A percentile compares a stretch with the other conserved stretches of the same genome.
Conservation (phyloP, 805 yeast species). For the Kuraishia ogatae region DNA sequence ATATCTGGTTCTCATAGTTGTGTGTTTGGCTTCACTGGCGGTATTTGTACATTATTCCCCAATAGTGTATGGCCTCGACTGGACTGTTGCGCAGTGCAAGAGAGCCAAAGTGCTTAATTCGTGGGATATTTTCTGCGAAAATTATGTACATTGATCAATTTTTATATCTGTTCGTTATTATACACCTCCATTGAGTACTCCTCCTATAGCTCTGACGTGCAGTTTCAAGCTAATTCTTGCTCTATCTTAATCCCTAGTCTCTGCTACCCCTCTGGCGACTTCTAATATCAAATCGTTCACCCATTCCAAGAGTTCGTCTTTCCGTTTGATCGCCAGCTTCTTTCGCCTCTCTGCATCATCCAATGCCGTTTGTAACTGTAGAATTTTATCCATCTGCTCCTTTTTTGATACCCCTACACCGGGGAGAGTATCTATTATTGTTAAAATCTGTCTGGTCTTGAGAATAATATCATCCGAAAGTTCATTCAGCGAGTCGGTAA, state of each 20-base stretch:
- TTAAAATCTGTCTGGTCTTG: conserved; percentile 79
- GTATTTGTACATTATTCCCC: conserved; percentile 28
- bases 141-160: not conserved
- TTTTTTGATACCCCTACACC: conserved; percentile 82
- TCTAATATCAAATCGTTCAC: conserved; percentile 60
- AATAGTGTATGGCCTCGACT: conserved; percentile 34
- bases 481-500: conserved; percentile 53
- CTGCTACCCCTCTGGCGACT: conserved; percentile 47
- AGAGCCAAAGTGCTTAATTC: conserved; percentile 23
- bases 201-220: too few species aligned
- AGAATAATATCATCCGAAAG: conserved; percentile 77
- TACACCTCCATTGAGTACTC: not conserved
- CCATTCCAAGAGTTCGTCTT: conserved; percentile 51
- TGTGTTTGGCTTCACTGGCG: conserved; percentile 13
- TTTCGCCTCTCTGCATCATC: conserved; percentile 51
- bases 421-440: conserved; percentile 82
- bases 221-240: too few species aligned
- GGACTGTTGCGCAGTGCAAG: conserved; percentile 35
- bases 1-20: conserved; percentile 12
- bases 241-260: conserved; percentile 22
- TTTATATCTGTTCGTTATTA: not conserved
- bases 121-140: conserved; percentile 37
- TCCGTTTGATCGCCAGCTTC: conserved; percentile 46
- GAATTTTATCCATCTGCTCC: conserved; percentile 61
- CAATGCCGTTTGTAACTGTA: conserved; percentile 52